Evolutionary conservation across 148 eudicot species (phyloP).

Genomic region (Pouteria glomerata): DNA sequence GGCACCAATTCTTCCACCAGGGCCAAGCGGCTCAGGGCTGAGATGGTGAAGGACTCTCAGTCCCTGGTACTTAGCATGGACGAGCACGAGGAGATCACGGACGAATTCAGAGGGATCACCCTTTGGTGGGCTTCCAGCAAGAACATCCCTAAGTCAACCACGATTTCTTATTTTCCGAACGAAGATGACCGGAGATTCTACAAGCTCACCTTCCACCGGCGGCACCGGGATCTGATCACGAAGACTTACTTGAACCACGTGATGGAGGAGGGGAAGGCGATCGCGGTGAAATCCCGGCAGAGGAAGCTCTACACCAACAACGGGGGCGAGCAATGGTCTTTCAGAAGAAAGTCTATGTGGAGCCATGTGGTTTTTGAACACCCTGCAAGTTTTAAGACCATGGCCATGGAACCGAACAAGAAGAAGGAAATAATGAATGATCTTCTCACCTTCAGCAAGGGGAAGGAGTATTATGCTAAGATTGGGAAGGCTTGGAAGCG

Average conservation of each 20-base stretch:
- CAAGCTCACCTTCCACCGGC: slow-evolving; percentile 21
- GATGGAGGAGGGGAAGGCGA: slow-evolving; percentile 22
- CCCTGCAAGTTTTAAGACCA: not conserved
- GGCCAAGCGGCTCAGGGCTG: too few relatives aligned
- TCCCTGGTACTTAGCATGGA: too few relatives aligned
- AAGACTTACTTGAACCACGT: slow-evolving; percentile 20
- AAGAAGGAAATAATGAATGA: not conserved
- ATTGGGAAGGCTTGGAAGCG: not conserved
- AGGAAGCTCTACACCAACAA: slow-evolving; percentile 30
- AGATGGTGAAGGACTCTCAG: too few relatives aligned
- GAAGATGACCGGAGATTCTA: slow-evolving; percentile 22
- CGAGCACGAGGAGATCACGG: slow-evolving; percentile 23
- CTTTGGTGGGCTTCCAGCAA: slow-evolving; percentile 25
- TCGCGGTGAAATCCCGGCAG: slow-evolving; percentile 14
- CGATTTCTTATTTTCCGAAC: slow-evolving; percentile 11
- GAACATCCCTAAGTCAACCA: not conserved
- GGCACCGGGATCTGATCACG: slow-evolving; percentile 12
- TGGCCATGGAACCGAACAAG: not conserved
- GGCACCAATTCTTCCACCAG: too few relatives aligned
- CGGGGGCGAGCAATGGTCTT: not conserved
- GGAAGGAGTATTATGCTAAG: not conserved
- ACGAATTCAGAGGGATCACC: slow-evolving; percentile 19
- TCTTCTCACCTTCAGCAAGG: not conserved
- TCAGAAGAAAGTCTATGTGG: not conserved
- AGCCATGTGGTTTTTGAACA: not conserved